Percentiles rank a stretch among this genome's conserved stretches.
These are phyloP conservation scores for Rhododendron henanense DNA, from an alignment of 148 eudicot genomes.

Conservation along the genomic window DNA sequence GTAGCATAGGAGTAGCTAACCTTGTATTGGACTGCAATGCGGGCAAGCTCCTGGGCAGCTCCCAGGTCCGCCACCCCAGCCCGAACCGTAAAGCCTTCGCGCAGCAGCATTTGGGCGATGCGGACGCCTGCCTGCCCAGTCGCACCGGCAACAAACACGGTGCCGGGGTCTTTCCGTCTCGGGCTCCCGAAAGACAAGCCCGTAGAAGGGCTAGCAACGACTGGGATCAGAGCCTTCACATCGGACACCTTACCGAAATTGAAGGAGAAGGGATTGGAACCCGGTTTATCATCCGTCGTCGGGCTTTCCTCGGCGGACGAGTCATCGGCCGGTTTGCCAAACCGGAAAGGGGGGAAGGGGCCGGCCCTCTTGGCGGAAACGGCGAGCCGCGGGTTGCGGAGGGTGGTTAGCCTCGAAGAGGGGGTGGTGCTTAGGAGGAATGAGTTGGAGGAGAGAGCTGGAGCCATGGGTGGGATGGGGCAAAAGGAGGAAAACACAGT, in stretches of 20 bases:
- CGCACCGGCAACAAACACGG: conserved; percentile 92
- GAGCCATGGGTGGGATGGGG: conserved; percentile 44
- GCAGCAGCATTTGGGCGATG: conserved; percentile 58
- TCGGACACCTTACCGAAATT: conserved; percentile 54
- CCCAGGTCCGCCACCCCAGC: conserved; percentile 90
- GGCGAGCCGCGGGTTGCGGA: conserved; percentile 26
- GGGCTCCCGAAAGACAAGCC: conserved; percentile 33
- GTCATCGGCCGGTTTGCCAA: conserved; percentile 23
- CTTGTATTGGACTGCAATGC: conserved; percentile 71
- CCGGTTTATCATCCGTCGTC: background rate
- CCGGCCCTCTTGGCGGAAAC: conserved; percentile 44
- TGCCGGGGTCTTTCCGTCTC: conserved; percentile 69
- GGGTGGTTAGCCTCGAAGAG: conserved; percentile 27
- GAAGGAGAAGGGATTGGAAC: conserved; percentile 47
- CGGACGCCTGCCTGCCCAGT: conserved; percentile 74
- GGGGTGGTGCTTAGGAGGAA: conserved; percentile 54
- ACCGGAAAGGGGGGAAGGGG: conserved; percentile 26
- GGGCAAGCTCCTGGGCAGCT: conserved; percentile 87
- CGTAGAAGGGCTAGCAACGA: conserved; percentile 31
- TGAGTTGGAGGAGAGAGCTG: conserved; percentile 54
- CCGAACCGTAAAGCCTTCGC: conserved; percentile 74
- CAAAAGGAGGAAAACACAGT: background rate
- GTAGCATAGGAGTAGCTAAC: conserved; percentile 23
- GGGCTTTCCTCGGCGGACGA: conserved; percentile 4
- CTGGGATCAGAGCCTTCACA: conserved; percentile 64